Conservation (phyloP, 2,329 filamentous ascomycete species). For the Xylaria polymorpha region DNA sequence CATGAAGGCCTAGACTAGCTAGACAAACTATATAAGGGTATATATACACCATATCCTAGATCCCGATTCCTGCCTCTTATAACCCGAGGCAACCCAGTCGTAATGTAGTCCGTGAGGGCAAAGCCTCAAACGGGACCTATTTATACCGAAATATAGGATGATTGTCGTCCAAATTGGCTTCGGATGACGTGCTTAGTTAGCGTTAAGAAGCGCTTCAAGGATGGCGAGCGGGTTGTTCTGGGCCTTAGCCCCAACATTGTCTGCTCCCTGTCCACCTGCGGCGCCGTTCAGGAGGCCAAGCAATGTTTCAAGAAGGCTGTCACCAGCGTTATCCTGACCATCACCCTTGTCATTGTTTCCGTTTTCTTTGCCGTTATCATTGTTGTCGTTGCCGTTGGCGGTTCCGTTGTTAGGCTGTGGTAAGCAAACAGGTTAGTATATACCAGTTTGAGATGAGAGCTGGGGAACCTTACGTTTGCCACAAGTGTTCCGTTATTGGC, state of each 20-base stretch:
- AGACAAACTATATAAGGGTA: conserved; percentile 20
- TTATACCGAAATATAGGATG: neutral
- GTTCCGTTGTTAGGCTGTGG: conserved; percentile 36
- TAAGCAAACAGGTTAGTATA: conserved; percentile 5
- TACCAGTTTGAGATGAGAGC: neutral
- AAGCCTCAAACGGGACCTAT: neutral
- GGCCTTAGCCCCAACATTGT: neutral
- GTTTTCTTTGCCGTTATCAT: conserved; percentile 1
- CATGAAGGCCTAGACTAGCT: conserved; percentile 33
- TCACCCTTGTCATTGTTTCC: neutral
- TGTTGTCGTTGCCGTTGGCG: conserved; percentile 21
- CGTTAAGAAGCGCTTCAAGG: conserved; percentile 24
- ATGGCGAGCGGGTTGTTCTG: conserved; percentile 22
- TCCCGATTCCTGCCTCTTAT: conserved; percentile 8
- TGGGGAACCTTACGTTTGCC: conserved; percentile 14
- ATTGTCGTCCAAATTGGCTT: neutral
- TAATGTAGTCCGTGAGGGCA: neutral
- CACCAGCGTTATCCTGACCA: conserved; percentile 13
- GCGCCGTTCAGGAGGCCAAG: conserved; percentile 27
- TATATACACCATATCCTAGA: conserved; percentile 15
- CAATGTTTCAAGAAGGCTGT: conserved; percentile 28
- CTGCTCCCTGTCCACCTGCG: conserved; percentile 12
- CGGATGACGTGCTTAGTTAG: neutral
- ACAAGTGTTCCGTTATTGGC: conserved; percentile 20
- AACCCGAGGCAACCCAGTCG: conserved; percentile 1